Evolutionary conservation across 2,329 filamentous ascomycete species (phyloP).

Genomic region (Pseudocercospora musae): DNA sequence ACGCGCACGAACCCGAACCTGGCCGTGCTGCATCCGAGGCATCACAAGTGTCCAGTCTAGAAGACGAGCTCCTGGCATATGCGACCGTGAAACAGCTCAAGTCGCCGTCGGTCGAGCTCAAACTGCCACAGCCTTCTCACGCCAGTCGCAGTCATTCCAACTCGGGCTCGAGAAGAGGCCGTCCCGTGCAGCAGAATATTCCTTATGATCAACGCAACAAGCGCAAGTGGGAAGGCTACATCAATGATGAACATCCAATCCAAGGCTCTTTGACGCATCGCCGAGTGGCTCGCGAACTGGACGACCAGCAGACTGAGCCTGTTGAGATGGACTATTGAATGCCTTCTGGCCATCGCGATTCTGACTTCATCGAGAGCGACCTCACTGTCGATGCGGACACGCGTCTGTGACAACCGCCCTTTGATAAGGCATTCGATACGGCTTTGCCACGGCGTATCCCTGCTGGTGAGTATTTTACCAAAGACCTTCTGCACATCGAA

Average conservation of each 20-base stretch:
- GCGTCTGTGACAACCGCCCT: not conserved
- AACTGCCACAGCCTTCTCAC: constrained; percentile 15
- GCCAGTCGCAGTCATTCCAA: constrained; percentile 24
- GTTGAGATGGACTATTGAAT: constrained; percentile 50
- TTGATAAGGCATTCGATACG: no score
- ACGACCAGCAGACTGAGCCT: constrained; percentile 38
- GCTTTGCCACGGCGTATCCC: not conserved
- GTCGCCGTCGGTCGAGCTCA: not conserved
- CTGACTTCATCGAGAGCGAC: not conserved
- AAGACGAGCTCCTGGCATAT: constrained; percentile 24
- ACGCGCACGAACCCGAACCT: not conserved
- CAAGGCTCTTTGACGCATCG: constrained; percentile 43
- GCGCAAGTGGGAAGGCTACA: constrained; percentile 36
- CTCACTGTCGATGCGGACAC: not conserved
- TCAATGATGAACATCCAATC: constrained; percentile 36
- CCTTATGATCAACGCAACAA: constrained; percentile 35
- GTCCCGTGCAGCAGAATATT: constrained; percentile 20
- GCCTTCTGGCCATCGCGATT: not conserved
- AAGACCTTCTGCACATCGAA: not conserved
- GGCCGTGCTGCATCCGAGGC: constrained; percentile 17
- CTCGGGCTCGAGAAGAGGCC: constrained; percentile 13
- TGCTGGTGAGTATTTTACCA: not conserved
- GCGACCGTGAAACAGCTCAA: not conserved
- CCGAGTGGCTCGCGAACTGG: constrained; percentile 44
- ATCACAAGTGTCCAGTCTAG: constrained; percentile 28